Percentiles rank a stretch among this genome's conserved stretches.
phyloP scores from a whole-genome alignment of 768 basidiomycete genomes.

The Suillus hirtellus region DNA sequence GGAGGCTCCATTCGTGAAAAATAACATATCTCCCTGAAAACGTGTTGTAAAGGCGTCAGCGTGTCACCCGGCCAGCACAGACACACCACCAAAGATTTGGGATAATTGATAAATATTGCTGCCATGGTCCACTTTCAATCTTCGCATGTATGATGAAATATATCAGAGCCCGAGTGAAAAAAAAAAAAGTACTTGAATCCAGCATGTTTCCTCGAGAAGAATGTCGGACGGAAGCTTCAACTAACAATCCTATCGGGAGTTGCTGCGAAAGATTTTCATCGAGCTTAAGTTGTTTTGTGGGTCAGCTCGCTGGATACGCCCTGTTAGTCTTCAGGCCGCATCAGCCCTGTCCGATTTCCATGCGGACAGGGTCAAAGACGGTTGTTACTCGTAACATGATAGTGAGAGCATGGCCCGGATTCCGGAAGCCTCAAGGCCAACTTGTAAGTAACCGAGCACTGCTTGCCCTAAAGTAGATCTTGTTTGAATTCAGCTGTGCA shows the following conservation, averaged over 20 bases:
- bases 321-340: not conserved
- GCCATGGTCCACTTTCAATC: not conserved
- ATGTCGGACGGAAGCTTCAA: not conserved
- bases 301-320: not conserved
- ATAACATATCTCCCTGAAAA: not conserved
- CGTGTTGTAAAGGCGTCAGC: not conserved
- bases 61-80: not conserved
- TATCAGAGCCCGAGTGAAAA: not conserved
- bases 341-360: not conserved
- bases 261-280: not conserved
- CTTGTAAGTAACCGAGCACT: slow-evolving; percentile 1
- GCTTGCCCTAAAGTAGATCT: slow-evolving; percentile 24
- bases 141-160: not conserved
- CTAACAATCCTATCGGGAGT: not conserved
- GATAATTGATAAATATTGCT: not conserved
- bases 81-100: not conserved
- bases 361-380: not conserved
- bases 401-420: not conserved
- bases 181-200: not conserved
- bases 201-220: not conserved
- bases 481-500: slow-evolving; percentile 5
- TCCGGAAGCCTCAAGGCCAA: not conserved
- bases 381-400: not conserved
- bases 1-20: not conserved
- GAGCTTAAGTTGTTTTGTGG: not conserved